phyloP scores from a whole-genome alignment of 2,329 filamentous ascomycete genomes.

The Colletotrichum gloeosporioides region DNA sequence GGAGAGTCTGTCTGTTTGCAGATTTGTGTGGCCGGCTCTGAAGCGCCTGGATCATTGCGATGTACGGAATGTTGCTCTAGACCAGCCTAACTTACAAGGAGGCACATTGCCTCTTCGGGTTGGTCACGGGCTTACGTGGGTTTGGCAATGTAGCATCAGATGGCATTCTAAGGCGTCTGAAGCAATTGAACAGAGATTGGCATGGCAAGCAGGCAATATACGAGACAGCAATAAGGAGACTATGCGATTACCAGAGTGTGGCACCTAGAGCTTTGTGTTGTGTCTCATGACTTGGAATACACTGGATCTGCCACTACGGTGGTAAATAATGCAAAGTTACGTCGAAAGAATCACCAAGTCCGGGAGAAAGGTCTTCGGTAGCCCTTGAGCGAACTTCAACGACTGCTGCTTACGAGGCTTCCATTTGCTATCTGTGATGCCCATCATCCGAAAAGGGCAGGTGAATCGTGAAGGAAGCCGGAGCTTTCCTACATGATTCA shows the following conservation, averaged over 20 bases:
- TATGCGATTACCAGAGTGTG: neutral
- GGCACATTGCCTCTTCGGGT: neutral
- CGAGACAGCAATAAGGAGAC: neutral
- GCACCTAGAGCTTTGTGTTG: neutral
- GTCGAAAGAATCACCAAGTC: neutral
- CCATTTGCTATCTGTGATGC: neutral
- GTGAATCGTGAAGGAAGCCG: neutral
- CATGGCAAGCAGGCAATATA: fast-evolving
- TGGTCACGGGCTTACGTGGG: neutral
- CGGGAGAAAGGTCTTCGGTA: neutral
- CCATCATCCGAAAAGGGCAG: neutral
- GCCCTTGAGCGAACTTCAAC: neutral
- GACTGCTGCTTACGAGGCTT: fast-evolving
- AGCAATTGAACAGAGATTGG: neutral
- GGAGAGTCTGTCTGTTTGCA: neutral
- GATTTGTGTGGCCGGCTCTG: neutral
- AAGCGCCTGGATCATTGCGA: neutral
- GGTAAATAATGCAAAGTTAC: neutral
- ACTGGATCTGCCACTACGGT: neutral
- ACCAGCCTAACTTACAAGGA: neutral
- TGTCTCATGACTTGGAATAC: neutral
- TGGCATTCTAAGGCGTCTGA: neutral
- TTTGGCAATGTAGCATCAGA: neutral
- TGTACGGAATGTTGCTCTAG: neutral
- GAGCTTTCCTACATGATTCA: neutral